A percentile compares a stretch with the other conserved stretches of the same genome.
Evolutionary conservation across 495 filamentous ascomycete genomes (phyloP).

Genomic region (Venustampulla echinocandica): DNA sequence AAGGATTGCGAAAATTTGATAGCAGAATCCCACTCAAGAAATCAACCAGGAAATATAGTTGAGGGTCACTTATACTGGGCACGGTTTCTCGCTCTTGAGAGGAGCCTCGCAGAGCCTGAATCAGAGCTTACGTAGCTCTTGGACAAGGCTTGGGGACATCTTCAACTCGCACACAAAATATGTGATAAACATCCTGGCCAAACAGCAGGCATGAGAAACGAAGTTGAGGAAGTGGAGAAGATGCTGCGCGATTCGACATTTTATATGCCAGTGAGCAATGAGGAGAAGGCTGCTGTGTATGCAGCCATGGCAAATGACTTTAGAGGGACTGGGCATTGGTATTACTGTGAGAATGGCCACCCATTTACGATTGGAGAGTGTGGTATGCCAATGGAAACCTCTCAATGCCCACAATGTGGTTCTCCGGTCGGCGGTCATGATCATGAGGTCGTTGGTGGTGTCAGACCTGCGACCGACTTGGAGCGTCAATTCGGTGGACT

Average conservation of each 20-base stretch:
- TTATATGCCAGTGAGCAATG: slow-evolving; percentile 37
- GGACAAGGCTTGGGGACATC: slow-evolving; percentile 7
- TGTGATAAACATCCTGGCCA: slow-evolving; percentile 14
- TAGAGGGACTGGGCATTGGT: slow-evolving; percentile 54
- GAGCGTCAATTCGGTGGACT: slow-evolving; percentile 33
- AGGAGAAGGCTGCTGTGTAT: slow-evolving; percentile 36
- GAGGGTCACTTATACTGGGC: slow-evolving; percentile 29
- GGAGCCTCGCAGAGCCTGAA: slow-evolving; percentile 9
- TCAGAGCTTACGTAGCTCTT: slow-evolving; percentile 9
- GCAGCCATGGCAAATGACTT: slow-evolving; percentile 37
- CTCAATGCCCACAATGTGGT: slow-evolving; percentile 58
- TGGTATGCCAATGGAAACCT: slow-evolving; percentile 56
- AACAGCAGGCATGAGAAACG: slow-evolving; percentile 22
- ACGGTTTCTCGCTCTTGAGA: slow-evolving; percentile 28
- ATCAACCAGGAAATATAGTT: slow-evolving; percentile 16
- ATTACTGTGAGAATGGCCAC: slow-evolving; percentile 57
- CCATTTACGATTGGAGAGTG: slow-evolving; percentile 70
- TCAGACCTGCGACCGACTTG: slow-evolving; percentile 40
- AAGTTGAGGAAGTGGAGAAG: slow-evolving; percentile 27
- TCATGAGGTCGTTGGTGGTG: slow-evolving; percentile 44
- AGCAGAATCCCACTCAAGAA: slow-evolving; percentile 14
- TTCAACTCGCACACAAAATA: slow-evolving; percentile 10
- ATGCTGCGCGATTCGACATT: slow-evolving; percentile 32
- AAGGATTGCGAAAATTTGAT: slow-evolving; percentile 16
- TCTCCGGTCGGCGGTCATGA: slow-evolving; percentile 49